Conservation (phyloP, 2,329 filamentous ascomycete genomes). For the Aspergillus fumigatus region DNA sequence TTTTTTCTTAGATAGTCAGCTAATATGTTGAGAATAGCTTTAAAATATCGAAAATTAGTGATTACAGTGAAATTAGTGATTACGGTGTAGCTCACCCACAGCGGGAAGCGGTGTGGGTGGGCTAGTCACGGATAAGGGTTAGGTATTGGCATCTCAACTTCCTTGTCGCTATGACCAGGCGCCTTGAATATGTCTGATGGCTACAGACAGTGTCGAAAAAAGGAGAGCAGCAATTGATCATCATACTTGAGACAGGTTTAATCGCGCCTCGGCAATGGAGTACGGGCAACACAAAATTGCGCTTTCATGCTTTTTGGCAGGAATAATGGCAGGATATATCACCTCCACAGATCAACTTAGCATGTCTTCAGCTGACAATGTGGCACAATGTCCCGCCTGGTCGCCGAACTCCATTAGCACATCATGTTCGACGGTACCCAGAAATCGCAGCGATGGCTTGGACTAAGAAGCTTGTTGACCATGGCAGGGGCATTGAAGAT, state of each 20-base stretch:
- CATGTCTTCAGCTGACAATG: neutral
- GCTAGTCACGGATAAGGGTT: too few relatives aligned
- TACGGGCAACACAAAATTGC: neutral
- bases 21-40: too few relatives aligned
- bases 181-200: too few relatives aligned
- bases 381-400: neutral
- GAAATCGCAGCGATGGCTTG: neutral
- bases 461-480: neutral
- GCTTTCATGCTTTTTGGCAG: neutral
- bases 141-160: neutral
- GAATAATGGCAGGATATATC: neutral
- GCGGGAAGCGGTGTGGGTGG: too few relatives aligned
- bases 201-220: neutral
- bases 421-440: neutral
- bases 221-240: too few relatives aligned
- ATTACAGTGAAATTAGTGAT: too few relatives aligned
- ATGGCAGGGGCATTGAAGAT: too few relatives aligned
- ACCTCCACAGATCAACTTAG: neutral
- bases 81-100: too few relatives aligned
- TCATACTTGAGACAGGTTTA: neutral
- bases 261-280: too few relatives aligned
- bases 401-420: neutral
- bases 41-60: too few relatives aligned
- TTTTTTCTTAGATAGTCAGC: too few relatives aligned
- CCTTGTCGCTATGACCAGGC: neutral